phyloP scores from a whole-genome alignment of 192 early-diverging fungal genomes.

The Entophlyctis luteolus region DNA sequence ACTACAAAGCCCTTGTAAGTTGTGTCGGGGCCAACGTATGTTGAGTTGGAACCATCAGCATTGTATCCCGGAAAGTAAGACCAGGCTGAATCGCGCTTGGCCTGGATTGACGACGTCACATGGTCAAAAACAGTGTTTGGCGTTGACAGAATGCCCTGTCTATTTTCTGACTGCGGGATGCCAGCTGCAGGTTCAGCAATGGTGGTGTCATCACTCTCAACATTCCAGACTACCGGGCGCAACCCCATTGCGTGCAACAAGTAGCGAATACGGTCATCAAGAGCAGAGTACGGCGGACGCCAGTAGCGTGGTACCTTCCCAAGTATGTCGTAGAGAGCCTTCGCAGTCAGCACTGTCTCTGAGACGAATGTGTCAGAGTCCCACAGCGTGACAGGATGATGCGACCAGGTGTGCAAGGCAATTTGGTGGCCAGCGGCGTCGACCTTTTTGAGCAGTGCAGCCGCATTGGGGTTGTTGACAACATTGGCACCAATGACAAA shows the following conservation, averaged over 20 bases:
- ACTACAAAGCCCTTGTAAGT: constrained; percentile 27
- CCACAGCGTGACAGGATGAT: background rate
- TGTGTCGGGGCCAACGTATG: background rate
- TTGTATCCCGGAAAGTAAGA: constrained; percentile 19
- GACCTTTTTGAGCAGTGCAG: constrained; percentile 42
- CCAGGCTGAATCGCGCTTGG: constrained; percentile 10
- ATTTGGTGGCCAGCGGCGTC: constrained; percentile 53
- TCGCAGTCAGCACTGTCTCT: constrained; percentile 10
- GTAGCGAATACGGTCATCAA: constrained; percentile 57
- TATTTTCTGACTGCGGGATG: too few relatives aligned
- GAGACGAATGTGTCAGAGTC: constrained; percentile 20
- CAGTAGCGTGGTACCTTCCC: constrained; percentile 50
- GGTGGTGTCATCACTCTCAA: constrained; percentile 39
- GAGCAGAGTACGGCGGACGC: constrained; percentile 55
- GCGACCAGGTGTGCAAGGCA: constrained; percentile 19
- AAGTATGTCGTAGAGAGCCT: constrained; percentile 22
- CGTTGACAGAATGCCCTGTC: too few relatives aligned
- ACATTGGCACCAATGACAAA: constrained; percentile 53
- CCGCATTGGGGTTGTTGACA: constrained; percentile 28
- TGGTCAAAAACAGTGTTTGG: background rate
- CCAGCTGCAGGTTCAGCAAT: too few relatives aligned
- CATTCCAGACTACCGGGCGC: constrained; percentile 42
- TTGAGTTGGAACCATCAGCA: too few relatives aligned
- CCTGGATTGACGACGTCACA: background rate
- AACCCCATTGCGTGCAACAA: constrained; percentile 55